phyloP scores from a whole-genome alignment of 768 basidiomycete genomes.

The Phylloporus arenicola region DNA sequence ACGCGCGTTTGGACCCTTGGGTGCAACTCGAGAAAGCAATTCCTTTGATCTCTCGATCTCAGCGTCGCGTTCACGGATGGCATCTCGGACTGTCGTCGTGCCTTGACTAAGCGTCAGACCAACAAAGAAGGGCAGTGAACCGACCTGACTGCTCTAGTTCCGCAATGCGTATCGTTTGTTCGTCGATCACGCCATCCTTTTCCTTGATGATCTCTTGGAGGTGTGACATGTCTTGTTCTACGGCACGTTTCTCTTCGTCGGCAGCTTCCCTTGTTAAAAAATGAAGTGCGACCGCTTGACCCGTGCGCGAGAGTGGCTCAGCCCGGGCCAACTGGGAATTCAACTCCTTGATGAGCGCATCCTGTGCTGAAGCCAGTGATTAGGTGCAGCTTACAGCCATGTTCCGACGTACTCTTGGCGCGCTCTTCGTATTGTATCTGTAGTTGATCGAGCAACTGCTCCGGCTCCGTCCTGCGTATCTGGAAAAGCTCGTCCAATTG shows the following conservation, averaged over 20 bases:
- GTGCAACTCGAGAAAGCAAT: conserved; percentile 39
- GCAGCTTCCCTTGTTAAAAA: conserved; percentile 71
- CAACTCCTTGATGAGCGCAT: conserved; percentile 42
- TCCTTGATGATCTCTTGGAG: conserved; percentile 41
- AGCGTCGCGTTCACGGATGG: conserved; percentile 50
- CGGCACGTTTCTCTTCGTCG: conserved; percentile 55
- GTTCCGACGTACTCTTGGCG: conserved; percentile 41
- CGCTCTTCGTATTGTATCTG: conserved; percentile 47
- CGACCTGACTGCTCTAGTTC: conserved; percentile 47
- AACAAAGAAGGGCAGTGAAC: conserved; percentile 9
- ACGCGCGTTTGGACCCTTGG: conserved; percentile 33
- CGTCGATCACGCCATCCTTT: conserved; percentile 36
- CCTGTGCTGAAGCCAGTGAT: conserved; percentile 44
- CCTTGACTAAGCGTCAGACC: not conserved
- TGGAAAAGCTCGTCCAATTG: conserved; percentile 58
- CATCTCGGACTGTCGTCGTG: conserved; percentile 41
- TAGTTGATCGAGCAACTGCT: conserved; percentile 46
- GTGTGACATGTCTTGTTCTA: conserved; percentile 44
- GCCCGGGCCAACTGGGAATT: conserved; percentile 48
- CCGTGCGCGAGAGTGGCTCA: conserved; percentile 48
- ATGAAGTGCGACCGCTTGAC: conserved; percentile 50
- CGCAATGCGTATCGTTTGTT: conserved; percentile 43
- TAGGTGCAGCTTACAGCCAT: not conserved
- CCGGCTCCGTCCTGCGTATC: conserved; percentile 61
- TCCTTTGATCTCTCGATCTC: conserved; percentile 55